Evolutionary conservation across 805 yeast species (phyloP), one percentile per base, ranked within the genome.

Genomic region (Cyberlindnera euphorbiae): DNA sequence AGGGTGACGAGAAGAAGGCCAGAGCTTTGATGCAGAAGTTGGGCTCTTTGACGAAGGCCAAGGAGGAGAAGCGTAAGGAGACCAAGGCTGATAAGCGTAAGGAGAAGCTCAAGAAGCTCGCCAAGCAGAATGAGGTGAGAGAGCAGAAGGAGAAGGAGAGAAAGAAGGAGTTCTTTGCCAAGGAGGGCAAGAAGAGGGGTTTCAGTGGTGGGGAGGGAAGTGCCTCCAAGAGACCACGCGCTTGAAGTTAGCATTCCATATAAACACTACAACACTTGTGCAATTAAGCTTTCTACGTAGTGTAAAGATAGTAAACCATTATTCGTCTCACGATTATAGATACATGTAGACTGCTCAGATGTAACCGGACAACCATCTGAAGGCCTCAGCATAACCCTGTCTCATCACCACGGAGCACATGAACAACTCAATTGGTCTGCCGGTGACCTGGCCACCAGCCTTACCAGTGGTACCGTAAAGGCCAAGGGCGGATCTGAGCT

Each of bases 371-470:
- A 93, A 77, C 97, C 97, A 93, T 75, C 87, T 84, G 77, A 93
- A 88, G 46, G 95, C 98, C 55, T 93, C 97, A 43, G 95, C 95
- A 64, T 93, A 93, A 55, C 98, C 99, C 64, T 86, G 89, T 75
- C 97, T 86, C 96, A 89, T 84, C 38, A 89, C 96, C 48, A 93
- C 95, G 18, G 96, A 87, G 66, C 96, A 90, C 97, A 93, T 93
- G 65, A 78, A 93, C 30, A 93, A 78, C 69, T 93, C 99, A 39
- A 90, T 79, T 33, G 99, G 97, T 70, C 98, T 82, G 47, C 75
- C 75, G 28, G 76, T 77, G 43, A 76, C 61, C 32, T 79, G 77
- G 46, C 77, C 77, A 55, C 75, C 78, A 47, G 84, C 86, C 66
- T 85, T 85, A 51, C 97, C 97, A 28, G 97, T 93, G 48, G 96